Conservation (phyloP, 805 yeast species). For the Spathaspora gorwiae region DNA sequence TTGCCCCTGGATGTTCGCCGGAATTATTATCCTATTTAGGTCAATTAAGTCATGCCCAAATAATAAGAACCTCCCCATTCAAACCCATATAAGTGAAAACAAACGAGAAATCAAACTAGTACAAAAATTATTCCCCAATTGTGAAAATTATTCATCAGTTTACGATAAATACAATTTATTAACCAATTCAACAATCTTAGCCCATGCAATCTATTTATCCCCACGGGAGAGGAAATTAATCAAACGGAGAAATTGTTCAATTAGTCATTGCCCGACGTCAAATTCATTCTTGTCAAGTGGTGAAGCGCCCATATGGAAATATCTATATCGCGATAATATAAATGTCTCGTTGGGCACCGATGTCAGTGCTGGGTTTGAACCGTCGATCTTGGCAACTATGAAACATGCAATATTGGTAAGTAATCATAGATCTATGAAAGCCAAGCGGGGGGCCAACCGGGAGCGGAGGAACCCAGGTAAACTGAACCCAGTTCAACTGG, state of each 20-base stretch:
- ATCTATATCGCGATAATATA: conserved; percentile 58
- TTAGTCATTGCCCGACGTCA: conserved; percentile 91
- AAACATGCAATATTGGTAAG: conserved; percentile 34
- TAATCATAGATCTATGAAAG: conserved; percentile 38
- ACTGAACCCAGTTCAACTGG: too few species aligned
- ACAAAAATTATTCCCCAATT: conserved; percentile 64
- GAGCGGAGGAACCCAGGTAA: too few species aligned
- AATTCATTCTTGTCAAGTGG: conserved; percentile 88
- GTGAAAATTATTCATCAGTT: conserved; percentile 66
- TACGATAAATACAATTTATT: conserved; percentile 63
- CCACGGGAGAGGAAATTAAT: conserved; percentile 61
- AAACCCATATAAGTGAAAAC: conserved; percentile 90
- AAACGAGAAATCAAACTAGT: conserved; percentile 72
- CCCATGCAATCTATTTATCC: conserved; percentile 80
- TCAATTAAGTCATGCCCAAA: conserved; percentile 42
- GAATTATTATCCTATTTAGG: conserved; percentile 64
- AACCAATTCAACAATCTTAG: conserved; percentile 66
- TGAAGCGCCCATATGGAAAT: conserved; percentile 69
- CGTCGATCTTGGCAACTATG: conserved; percentile 32
- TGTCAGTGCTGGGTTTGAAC: conserved; percentile 40
- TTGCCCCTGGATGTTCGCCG: conserved; percentile 82
- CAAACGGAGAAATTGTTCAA: conserved; percentile 54
- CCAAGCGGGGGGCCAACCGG: too few species aligned
- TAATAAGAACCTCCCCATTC: conserved; percentile 59
- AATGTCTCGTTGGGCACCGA: conserved; percentile 67